phyloP scores from a whole-genome alignment of 805 yeast genomes.

The Saturnispora ahearnii region DNA sequence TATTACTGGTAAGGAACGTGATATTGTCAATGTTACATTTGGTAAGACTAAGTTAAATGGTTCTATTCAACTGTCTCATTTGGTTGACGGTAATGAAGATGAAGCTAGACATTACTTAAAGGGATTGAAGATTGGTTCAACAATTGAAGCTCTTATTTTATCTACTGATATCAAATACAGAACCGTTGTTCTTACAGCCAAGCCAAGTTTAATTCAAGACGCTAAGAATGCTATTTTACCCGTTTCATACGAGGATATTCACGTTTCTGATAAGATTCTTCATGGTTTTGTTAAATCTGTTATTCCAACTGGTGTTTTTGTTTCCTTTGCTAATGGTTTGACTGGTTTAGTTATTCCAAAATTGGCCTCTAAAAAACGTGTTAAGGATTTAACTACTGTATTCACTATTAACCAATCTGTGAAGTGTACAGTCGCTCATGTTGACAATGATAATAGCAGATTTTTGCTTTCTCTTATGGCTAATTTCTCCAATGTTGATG shows the following conservation, averaged over 20 bases:
- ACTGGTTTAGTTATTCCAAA: conserved; percentile 78
- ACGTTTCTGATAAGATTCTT: conserved; percentile 37
- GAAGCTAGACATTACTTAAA: conserved; percentile 62
- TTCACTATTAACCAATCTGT: conserved; percentile 66
- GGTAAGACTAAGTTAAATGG: conserved; percentile 49
- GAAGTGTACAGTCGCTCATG: conserved; percentile 52
- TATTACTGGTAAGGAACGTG: conserved; percentile 69
- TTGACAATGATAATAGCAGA: conserved; percentile 61
- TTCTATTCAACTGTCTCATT: conserved; percentile 62
- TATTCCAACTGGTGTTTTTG: conserved; percentile 75
- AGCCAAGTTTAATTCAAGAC: conserved; percentile 57
- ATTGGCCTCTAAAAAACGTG: conserved; percentile 48
- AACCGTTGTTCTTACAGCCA: conserved; percentile 54
- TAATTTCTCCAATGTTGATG: conserved; percentile 9
- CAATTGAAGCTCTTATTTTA: conserved; percentile 50
- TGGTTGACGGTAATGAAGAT: conserved; percentile 67
- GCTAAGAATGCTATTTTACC: conserved; percentile 53
- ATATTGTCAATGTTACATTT: conserved; percentile 58
- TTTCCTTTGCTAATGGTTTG: conserved; percentile 68
- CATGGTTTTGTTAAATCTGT: conserved; percentile 73
- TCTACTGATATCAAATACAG: conserved; percentile 57
- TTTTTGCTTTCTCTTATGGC: conserved; percentile 51
- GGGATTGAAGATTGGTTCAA: conserved; percentile 52
- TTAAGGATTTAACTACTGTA: conserved; percentile 42
- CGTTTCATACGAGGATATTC: conserved; percentile 46